Conservation (phyloP, 1,284 basidiomycete genomes). For the Porodaedalea pini region DNA sequence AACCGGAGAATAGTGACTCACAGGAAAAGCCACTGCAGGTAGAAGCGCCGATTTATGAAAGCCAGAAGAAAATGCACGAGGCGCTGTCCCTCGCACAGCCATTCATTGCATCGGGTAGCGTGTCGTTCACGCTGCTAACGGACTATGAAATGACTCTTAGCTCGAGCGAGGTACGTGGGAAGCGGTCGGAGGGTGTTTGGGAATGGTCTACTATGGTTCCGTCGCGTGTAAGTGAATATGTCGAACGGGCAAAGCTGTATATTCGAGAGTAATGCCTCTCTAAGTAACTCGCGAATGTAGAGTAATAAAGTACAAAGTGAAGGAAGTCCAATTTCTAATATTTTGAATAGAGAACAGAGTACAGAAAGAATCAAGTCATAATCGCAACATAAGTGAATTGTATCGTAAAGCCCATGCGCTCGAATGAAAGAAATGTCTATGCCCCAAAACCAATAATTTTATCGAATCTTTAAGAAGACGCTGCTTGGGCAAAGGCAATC, state of each 20-base stretch:
- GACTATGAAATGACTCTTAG: slow-evolving; percentile 58
- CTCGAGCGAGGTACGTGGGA: slow-evolving; percentile 67
- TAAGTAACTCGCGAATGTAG: background rate
- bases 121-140: slow-evolving; percentile 61
- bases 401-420: background rate
- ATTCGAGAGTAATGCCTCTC: background rate
- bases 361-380: background rate
- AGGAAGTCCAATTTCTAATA: background rate
- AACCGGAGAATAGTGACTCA: background rate
- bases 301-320: background rate
- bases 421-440: background rate
- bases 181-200: slow-evolving; percentile 37
- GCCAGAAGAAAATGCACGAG: slow-evolving; percentile 29
- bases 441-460: background rate
- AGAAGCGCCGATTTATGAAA: slow-evolving; percentile 28
- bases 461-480: slow-evolving; percentile 31
- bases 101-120: slow-evolving; percentile 48
- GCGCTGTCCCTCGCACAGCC: slow-evolving; percentile 40
- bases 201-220: slow-evolving; percentile 43
- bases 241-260: slow-evolving; percentile 52
- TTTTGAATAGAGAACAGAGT: background rate
- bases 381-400: background rate
- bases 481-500: slow-evolving; percentile 78
- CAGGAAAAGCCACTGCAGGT: background rate
- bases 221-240: slow-evolving; percentile 42